phyloP scores from a whole-genome alignment of 495 filamentous ascomycete genomes.

The Rusavskia elegans region DNA sequence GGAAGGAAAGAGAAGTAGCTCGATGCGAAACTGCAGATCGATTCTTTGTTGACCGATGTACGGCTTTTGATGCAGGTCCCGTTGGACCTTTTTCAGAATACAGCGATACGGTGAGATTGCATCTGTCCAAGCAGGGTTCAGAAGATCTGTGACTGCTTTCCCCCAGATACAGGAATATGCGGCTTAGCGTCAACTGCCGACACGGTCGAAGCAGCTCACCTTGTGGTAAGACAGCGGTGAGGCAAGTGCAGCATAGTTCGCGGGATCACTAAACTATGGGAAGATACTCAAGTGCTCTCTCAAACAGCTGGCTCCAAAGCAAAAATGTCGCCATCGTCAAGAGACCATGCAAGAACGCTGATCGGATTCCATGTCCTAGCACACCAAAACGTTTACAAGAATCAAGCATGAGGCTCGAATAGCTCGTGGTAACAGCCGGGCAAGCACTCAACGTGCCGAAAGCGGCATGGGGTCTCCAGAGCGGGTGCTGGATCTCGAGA shows the following conservation, averaged over 20 bases:
- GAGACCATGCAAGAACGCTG: too few species aligned
- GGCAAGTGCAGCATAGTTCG: not conserved
- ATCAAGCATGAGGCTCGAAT: constrained; percentile 1
- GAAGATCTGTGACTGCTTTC: constrained; percentile 5
- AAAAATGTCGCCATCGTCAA: too few species aligned
- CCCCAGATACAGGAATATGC: not conserved
- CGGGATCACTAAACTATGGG: not conserved
- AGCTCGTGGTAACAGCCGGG: not conserved
- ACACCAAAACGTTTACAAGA: not conserved
- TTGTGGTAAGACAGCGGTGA: constrained; percentile 10
- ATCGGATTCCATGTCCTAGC: not conserved
- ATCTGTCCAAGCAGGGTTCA: not conserved
- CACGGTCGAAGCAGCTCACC: constrained; percentile 2
- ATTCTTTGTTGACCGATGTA: not conserved
- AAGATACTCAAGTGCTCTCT: not conserved
- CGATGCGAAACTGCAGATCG: not conserved
- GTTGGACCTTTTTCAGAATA: constrained; percentile 4
- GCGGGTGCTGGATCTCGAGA: constrained; percentile 2
- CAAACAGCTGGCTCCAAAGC: not conserved
- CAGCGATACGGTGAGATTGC: constrained; percentile 4
- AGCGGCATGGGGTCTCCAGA: constrained; percentile 1
- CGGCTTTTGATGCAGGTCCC: constrained; percentile 1
- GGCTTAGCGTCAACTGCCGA: constrained; percentile 3
- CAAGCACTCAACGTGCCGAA: constrained; percentile 1
- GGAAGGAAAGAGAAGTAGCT: not conserved